phyloP scores from a whole-genome alignment of 176 grass and related monocot species.

The Lolium multiflorum region DNA sequence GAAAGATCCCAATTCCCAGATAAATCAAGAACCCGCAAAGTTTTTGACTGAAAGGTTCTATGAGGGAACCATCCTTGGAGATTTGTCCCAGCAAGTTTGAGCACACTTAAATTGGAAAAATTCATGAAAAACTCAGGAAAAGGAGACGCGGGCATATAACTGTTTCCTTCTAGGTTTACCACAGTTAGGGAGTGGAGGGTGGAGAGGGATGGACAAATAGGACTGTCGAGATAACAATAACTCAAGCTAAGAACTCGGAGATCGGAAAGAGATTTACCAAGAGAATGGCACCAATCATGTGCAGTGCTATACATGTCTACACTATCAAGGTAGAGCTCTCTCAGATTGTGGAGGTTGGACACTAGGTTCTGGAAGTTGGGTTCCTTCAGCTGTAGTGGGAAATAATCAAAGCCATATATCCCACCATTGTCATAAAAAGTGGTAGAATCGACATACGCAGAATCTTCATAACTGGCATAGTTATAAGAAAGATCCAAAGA shows the following conservation, averaged over 20 bases:
- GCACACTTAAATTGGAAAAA: slow-evolving; percentile 18
- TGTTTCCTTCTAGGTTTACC: not conserved
- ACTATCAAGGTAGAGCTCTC: not conserved
- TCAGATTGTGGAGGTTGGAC: not conserved
- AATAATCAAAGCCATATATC: not conserved
- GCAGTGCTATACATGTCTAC: not conserved
- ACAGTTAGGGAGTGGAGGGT: not conserved
- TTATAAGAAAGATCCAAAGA: not conserved
- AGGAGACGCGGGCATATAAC: not conserved
- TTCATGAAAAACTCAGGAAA: slow-evolving; percentile 28
- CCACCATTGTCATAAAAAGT: not conserved
- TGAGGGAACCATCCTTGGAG: slow-evolving; percentile 37
- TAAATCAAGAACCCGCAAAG: slow-evolving; percentile 39
- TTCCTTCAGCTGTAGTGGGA: not conserved
- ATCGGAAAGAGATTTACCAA: slow-evolving; percentile 14
- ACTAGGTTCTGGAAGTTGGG: not conserved
- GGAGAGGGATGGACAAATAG: slow-evolving; percentile 20
- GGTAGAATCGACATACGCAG: not conserved
- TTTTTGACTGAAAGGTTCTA: slow-evolving; percentile 8
- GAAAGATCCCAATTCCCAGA: slow-evolving; percentile 29
- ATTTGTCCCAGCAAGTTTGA: not conserved
- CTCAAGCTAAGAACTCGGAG: slow-evolving; percentile 45
- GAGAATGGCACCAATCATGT: not conserved
- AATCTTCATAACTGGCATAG: not conserved
- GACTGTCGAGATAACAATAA: not conserved